phyloP scores from a whole-genome alignment of 352 stramenopile species.

The Globisporangium mamillatum region DNA sequence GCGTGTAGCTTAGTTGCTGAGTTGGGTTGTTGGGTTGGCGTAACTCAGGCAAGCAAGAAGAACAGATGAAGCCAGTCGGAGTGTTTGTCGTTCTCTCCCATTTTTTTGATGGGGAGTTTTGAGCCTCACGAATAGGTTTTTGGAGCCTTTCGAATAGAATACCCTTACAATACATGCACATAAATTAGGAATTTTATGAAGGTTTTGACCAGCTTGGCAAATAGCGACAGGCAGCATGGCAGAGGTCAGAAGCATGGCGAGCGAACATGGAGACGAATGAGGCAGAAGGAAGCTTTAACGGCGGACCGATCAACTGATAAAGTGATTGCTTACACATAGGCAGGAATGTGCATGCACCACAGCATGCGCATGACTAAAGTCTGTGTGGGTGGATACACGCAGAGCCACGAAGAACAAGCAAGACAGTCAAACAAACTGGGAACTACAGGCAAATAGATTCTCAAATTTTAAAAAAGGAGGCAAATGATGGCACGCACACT shows the following conservation, averaged over 20 bases:
- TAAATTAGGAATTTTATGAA: too few relatives aligned
- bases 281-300: neutral
- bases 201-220: too few relatives aligned
- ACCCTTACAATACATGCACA: too few relatives aligned
- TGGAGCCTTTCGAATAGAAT: neutral
- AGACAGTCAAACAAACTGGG: neutral
- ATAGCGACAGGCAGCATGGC: neutral
- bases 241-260: neutral
- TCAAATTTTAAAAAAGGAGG: conserved; percentile 1
- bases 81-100: conserved; percentile 13
- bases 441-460: neutral
- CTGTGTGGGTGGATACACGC: neutral
- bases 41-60: conserved; percentile 1
- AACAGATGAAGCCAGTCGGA: conserved; percentile 9
- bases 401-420: neutral
- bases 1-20: neutral
- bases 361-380: neutral
- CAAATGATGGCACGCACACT: neutral
- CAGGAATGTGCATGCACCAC: neutral
- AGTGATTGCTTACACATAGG: neutral
- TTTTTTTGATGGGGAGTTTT: neutral
- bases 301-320: neutral
- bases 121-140: neutral
- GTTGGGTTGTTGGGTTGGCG: neutral
- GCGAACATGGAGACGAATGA: neutral